Evolutionary conservation across 257 asterid genomes (phyloP), one percentile per base, ranked within the genome.

Genomic region (Fraxinus pennsylvanica): DNA sequence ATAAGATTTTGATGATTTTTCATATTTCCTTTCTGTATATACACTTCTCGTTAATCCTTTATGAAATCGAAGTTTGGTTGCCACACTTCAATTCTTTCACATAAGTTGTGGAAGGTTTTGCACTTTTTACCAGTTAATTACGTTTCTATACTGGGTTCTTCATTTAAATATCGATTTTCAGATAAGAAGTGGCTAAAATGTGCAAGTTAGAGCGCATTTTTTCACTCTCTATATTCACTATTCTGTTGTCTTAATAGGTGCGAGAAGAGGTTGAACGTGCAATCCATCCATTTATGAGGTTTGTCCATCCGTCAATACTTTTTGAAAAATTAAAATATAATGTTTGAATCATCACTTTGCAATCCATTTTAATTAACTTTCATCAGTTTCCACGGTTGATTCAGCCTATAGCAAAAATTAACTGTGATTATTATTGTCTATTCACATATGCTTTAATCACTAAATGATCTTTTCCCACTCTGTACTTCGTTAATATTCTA

Each of bases 241-340:
- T 79, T 75, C 50, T 78, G 12, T 54, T 72, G 5, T 75, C 50
- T 82, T 84, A 61, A 77, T 82, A 94, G 98, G 97, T 92, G 39
- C 87, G 75, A 71, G 96, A 94, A 74, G 92, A 88, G 70, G 83
- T 91, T 57, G 91, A 89, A 4, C 80, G 76, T 72, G 84, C 82
- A 3, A 10, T 94, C 25, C 65, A 52, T 77, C 80, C 85, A 21
- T 59, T 27, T 39, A 17, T 76, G 72, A 89, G 95, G 98, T 94
- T 70, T 73, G 90, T 74, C 77, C 68, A 27, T 45, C 45, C 27
- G 8, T 54, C 73, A 47, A 38, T 50, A 68, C 68, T 73, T 33
- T 5, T 52, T 1, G 63, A 52, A 15, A 19, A 54, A 17, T 17
- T 4, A n/a, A 54, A 54, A n/a, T 41, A 17, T 54, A 14, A 13